Evolutionary conservation across 2,329 filamentous ascomycete species (phyloP).

Genomic region (Cyphellophora europaea): DNA sequence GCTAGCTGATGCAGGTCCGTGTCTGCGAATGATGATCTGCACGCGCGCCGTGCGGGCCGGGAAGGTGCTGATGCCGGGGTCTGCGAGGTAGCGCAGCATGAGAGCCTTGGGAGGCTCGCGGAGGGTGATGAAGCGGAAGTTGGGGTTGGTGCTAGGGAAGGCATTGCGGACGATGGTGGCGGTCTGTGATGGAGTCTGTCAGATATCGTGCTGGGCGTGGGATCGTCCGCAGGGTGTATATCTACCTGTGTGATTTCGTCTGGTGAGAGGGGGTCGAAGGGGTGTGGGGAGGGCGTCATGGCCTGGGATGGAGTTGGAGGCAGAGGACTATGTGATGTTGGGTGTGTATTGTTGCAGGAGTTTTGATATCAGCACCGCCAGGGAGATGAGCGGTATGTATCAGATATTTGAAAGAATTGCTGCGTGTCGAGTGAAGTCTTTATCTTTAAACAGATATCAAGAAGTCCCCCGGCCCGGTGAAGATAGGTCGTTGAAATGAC

Average conservation of each 20-base stretch:
- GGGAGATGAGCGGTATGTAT: too few species aligned
- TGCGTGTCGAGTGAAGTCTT: too few species aligned
- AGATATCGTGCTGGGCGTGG: background rate
- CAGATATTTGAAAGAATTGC: too few species aligned
- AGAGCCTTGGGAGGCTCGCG: constrained; percentile 41
- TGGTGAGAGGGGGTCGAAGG: constrained; percentile 24
- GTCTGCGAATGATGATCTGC: constrained; percentile 33
- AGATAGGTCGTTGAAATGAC: too few species aligned
- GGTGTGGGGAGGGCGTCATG: constrained; percentile 16
- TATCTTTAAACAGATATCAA: too few species aligned
- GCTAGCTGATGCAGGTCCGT: constrained; percentile 33
- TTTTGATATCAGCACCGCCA: too few species aligned
- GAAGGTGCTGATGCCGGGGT: background rate
- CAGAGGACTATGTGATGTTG: too few species aligned
- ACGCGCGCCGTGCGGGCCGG: background rate
- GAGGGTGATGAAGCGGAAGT: constrained; percentile 44
- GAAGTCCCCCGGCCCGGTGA: too few species aligned
- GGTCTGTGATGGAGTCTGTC: constrained; percentile 10
- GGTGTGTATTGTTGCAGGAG: too few species aligned
- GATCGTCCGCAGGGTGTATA: background rate
- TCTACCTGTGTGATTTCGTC: constrained; percentile 23
- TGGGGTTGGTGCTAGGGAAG: constrained; percentile 24
- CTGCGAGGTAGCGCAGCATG: constrained; percentile 37
- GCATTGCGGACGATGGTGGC: constrained; percentile 26
- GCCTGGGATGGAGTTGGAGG: constrained; percentile 1